Percentiles rank a stretch among this genome's conserved stretches.
phyloP scores from a whole-genome alignment of 345 rosid species.

The Cardiospermum halicacabum region DNA sequence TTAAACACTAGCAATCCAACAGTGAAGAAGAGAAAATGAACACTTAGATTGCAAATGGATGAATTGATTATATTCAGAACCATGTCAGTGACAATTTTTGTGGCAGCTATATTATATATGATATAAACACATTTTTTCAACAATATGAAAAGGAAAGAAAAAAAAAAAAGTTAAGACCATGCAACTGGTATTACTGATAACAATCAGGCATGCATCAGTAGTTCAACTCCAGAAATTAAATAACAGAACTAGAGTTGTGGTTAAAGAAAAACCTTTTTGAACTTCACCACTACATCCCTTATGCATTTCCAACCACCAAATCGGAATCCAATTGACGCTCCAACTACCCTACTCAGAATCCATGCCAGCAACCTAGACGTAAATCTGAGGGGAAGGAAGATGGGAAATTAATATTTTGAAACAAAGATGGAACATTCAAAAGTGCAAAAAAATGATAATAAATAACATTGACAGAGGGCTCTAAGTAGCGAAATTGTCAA shows the following conservation, averaged over 20 bases:
- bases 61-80: no score
- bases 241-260: not conserved
- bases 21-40: no score
- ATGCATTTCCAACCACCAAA: conserved; percentile 95
- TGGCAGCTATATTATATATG: no score
- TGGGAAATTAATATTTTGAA: conserved; percentile 7
- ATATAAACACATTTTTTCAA: not conserved
- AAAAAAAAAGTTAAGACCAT: not conserved
- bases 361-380: conserved; percentile 76
- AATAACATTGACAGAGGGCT: not conserved
- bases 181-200: not conserved
- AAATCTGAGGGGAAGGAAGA: conserved; percentile 38
- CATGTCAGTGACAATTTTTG: no score
- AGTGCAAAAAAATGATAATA: not conserved
- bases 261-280: conserved; percentile 58
- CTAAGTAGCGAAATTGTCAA: not conserved
- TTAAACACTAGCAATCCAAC: no score
- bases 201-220: not conserved
- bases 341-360: conserved; percentile 68
- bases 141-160: no score
- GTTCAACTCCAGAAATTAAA: conserved; percentile 13
- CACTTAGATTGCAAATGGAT: no score
- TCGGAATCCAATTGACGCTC: conserved; percentile 75
- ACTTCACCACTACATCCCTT: conserved; percentile 75
- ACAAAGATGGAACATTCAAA: conserved; percentile 2